Evolutionary conservation across 495 filamentous ascomycete genomes (phyloP).

Genomic region (Aspergillus nidulans): DNA sequence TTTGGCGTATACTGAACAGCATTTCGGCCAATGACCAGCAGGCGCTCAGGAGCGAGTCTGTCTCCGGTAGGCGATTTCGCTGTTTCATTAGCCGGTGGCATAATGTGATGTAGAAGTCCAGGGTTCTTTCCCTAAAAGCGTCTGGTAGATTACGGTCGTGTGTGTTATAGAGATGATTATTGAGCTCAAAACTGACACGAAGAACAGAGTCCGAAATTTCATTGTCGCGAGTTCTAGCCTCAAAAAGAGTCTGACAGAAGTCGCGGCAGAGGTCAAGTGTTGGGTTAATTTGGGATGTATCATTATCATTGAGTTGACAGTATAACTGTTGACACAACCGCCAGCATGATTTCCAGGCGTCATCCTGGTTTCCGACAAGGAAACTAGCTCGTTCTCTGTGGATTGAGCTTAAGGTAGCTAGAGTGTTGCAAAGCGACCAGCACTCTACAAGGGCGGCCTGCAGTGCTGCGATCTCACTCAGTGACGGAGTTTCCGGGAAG

Average conservation of each 20-base stretch:
- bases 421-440: conserved; percentile 90
- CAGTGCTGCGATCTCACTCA: conserved; percentile 66
- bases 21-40: conserved; percentile 92
- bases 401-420: conserved; percentile 78
- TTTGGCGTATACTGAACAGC: conserved; percentile 88
- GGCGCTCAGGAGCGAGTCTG: conserved; percentile 74
- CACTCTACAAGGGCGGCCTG: conserved; percentile 78
- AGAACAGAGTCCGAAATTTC: conserved; percentile 79
- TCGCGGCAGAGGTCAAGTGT: conserved; percentile 85
- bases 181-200: conserved; percentile 87
- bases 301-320: conserved; percentile 65
- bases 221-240: conserved; percentile 69
- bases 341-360: conserved; percentile 93
- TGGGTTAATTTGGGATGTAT: conserved; percentile 65
- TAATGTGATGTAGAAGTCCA: conserved; percentile 91
- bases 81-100: conserved; percentile 96
- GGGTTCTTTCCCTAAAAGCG: conserved; percentile 80
- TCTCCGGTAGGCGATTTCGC: conserved; percentile 66
- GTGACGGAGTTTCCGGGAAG: conserved; percentile 27
- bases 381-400: conserved; percentile 70
- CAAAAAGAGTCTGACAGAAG: conserved; percentile 87
- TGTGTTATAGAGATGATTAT: conserved; percentile 91
- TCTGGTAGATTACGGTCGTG: conserved; percentile 82
- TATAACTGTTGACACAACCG: conserved; percentile 84
- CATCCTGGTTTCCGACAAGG: conserved; percentile 68